phyloP scores from a whole-genome alignment of 1,284 basidiomycete genomes.

The Gomphus bonarii region DNA sequence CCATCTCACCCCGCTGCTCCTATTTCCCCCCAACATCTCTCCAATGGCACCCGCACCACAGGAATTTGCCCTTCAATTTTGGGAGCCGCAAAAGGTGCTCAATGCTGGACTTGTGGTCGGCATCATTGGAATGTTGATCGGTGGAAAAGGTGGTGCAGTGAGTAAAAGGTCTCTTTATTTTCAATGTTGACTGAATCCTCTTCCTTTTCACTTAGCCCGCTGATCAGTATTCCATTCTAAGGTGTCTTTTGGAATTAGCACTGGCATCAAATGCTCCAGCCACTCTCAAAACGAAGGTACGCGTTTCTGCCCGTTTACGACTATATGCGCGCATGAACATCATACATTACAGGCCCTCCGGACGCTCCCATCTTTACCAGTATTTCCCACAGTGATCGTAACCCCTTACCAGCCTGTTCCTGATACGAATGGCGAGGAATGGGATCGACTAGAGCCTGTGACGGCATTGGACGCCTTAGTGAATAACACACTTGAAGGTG shows the following conservation, averaged over 20 bases:
- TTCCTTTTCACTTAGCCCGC: slow-evolving; percentile 31
- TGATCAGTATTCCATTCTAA: slow-evolving; percentile 44
- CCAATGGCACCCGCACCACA: slow-evolving; percentile 67
- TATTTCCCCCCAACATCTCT: slow-evolving; percentile 70
- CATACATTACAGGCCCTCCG: slow-evolving; percentile 41
- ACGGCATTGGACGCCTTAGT: slow-evolving; percentile 69
- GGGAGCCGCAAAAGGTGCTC: slow-evolving; percentile 83
- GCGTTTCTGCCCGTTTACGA: slow-evolving; percentile 4
- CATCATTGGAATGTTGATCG: slow-evolving; percentile 68
- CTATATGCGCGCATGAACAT: slow-evolving; percentile 9
- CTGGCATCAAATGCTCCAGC: slow-evolving; percentile 90
- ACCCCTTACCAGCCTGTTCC: slow-evolving; percentile 78
- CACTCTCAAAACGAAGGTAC: slow-evolving; percentile 74
- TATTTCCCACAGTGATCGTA: slow-evolving; percentile 49
- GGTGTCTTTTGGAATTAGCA: slow-evolving; percentile 81
- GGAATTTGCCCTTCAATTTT: slow-evolving; percentile 92
- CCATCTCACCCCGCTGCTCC: slow-evolving; percentile 71
- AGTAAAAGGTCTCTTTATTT: slow-evolving; percentile 19
- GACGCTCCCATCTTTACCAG: slow-evolving; percentile 51
- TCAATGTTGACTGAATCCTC: background rate
- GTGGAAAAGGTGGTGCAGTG: slow-evolving; percentile 63
- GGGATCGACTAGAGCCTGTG: slow-evolving; percentile 68
- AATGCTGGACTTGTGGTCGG: slow-evolving; percentile 74
- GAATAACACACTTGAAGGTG: slow-evolving; percentile 65
- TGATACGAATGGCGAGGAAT: slow-evolving; percentile 78